A percentile compares a stretch with the other conserved stretches of the same genome.
These are phyloP conservation scores for Globisporangium rhizosaccharum DNA, from an alignment of 352 stramenopile species.

Conservation along the genomic window DNA sequence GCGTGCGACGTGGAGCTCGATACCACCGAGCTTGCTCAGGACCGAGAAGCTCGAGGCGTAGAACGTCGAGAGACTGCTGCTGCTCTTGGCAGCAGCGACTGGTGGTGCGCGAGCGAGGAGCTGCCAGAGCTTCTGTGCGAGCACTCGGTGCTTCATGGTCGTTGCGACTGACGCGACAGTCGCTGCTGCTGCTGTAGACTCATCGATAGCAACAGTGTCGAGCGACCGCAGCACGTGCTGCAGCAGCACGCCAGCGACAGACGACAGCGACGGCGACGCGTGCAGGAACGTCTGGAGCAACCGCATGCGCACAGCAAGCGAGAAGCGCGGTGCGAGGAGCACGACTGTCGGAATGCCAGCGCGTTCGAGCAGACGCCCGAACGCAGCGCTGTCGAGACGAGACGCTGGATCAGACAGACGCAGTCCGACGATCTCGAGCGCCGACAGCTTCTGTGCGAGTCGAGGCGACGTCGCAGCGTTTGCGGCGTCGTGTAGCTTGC, in stretches of 20 bases:
- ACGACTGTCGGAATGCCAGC: slow-evolving; percentile 9
- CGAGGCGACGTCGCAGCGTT: not conserved
- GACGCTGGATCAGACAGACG: slow-evolving; percentile 5
- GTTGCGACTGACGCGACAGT: not conserved
- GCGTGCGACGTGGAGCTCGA: slow-evolving; percentile 21
- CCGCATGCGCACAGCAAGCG: slow-evolving; percentile 9
- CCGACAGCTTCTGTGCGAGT: slow-evolving; percentile 23
- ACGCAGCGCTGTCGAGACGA: not conserved
- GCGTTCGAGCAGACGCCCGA: slow-evolving; percentile 1
- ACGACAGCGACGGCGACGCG: not conserved
- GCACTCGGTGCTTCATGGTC: slow-evolving; percentile 32
- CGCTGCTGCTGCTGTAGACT: slow-evolving; percentile 12
- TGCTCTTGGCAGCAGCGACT: not conserved
- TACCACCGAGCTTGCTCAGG: slow-evolving; percentile 21
- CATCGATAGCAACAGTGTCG: slow-evolving; percentile 3
- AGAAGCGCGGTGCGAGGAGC: slow-evolving; percentile 11
- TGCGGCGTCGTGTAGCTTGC: slow-evolving; percentile 26
- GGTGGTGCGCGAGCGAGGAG: slow-evolving; percentile 18
- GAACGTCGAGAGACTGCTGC: slow-evolving; percentile 13
- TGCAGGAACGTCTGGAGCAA: slow-evolving; percentile 11
- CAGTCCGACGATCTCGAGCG: slow-evolving; percentile 21
- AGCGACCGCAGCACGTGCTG: slow-evolving; percentile 29
- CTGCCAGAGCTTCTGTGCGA: slow-evolving; percentile 35
- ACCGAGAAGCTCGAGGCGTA: slow-evolving; percentile 31
- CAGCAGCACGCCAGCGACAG: slow-evolving; percentile 26